phyloP scores from a whole-genome alignment of 2,329 filamentous ascomycete species.

The Alternaria ventricosa region DNA sequence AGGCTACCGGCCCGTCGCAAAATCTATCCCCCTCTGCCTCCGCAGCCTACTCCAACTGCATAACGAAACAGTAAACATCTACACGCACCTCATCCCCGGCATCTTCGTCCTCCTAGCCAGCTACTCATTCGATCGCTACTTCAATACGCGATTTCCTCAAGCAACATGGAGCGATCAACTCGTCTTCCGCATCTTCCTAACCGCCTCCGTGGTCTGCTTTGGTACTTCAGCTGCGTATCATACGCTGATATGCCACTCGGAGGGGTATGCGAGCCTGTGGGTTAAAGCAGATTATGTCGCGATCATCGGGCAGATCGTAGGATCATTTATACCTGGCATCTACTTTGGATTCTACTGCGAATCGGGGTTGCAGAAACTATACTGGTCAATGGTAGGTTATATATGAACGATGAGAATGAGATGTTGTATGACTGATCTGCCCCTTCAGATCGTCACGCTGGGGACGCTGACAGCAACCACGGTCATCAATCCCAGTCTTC shows the following conservation, averaged over 20 bases:
- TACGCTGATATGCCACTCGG: slow-evolving; percentile 80
- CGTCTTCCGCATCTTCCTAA: slow-evolving; percentile 32
- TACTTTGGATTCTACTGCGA: slow-evolving; percentile 59
- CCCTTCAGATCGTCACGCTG: background rate
- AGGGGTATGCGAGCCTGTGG: slow-evolving; percentile 74
- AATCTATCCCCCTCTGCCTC: slow-evolving; percentile 63
- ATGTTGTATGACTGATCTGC: background rate
- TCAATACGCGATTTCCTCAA: slow-evolving; percentile 10
- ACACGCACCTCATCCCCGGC: slow-evolving; percentile 62
- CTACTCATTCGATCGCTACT: slow-evolving; percentile 15
- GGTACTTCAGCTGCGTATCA: slow-evolving; percentile 73
- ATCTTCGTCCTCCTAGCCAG: slow-evolving; percentile 12
- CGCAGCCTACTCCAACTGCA: slow-evolving; percentile 65
- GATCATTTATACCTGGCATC: slow-evolving; percentile 83
- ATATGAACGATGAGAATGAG: rapidly evolving
- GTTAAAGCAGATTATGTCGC: slow-evolving; percentile 92
- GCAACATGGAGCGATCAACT: slow-evolving; percentile 25
- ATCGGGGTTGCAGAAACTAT: slow-evolving; percentile 38
- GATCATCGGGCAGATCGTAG: slow-evolving; percentile 86
- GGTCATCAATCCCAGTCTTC: slow-evolving; percentile 80
- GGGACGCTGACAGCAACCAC: slow-evolving; percentile 77
- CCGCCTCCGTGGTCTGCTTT: slow-evolving; percentile 45
- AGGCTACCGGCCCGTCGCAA: slow-evolving; percentile 67
- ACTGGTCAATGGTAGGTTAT: slow-evolving; percentile 49
- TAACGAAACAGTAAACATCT: slow-evolving; percentile 72